phyloP scores from a whole-genome alignment of 768 basidiomycete species.

The Rhodotorula diobovata region DNA sequence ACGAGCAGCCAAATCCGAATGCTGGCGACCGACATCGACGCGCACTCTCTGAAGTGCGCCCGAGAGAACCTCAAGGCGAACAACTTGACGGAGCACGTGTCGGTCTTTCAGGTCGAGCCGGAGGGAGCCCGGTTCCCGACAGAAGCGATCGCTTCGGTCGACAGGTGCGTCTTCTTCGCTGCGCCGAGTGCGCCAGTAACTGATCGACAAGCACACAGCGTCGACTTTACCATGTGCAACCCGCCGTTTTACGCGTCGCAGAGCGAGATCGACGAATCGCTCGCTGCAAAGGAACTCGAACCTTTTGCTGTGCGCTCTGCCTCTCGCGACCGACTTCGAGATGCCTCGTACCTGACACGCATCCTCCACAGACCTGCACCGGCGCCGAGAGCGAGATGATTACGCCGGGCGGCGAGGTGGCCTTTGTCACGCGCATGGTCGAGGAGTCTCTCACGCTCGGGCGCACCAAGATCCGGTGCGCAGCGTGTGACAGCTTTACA shows the following conservation, averaged over 20 bases:
- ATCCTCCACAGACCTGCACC: conserved; percentile 64
- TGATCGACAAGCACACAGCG: conserved; percentile 46
- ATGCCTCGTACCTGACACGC: neutral
- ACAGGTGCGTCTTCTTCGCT: neutral
- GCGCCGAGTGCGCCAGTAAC: neutral
- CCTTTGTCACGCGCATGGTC: conserved; percentile 73
- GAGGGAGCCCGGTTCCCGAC: conserved; percentile 55
- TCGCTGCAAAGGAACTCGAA: conserved; percentile 59
- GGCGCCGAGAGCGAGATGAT: conserved; percentile 85
- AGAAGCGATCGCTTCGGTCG: conserved; percentile 38
- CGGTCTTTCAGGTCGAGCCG: conserved; percentile 47
- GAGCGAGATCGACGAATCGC: conserved; percentile 62
- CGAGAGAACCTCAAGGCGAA: conserved; percentile 60
- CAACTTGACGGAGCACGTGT: conserved; percentile 55
- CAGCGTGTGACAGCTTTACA: too few relatives aligned
- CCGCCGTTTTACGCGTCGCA: conserved; percentile 84
- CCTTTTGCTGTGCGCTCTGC: conserved; percentile 63
- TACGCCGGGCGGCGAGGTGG: conserved; percentile 74
- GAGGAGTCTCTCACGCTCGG: conserved; percentile 60
- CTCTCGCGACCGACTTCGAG: neutral
- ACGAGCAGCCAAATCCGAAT: neutral
- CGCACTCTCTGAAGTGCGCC: conserved; percentile 58
- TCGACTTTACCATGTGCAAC: conserved; percentile 88
- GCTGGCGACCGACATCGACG: conserved; percentile 63
- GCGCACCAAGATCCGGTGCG: conserved; percentile 59